Base-by-base conservation (phyloP, 2,329 filamentous ascomycete genomes). In the Raffaelea ambrosiae region DNA sequence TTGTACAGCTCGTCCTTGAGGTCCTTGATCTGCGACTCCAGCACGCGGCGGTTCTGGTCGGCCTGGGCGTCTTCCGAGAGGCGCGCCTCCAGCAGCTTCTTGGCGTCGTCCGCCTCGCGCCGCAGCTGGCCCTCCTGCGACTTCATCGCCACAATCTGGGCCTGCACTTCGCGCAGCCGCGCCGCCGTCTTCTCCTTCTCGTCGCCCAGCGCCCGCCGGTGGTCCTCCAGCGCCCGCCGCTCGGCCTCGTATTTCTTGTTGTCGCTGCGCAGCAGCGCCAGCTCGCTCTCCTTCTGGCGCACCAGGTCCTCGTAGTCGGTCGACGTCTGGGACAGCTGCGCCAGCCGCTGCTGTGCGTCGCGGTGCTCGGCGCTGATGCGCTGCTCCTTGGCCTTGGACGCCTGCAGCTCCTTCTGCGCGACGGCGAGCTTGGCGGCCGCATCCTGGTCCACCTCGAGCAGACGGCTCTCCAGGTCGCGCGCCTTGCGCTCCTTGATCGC, bases 281-380 rank as follows among this genome's bases (percentile, higher is more conserved):
- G 72, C 61, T 98, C 94, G 63, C 90, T 95, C 61, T 98, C 93
- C 63, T 97, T 98, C 50, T 86, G 84, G 21, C 89, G 79, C 21
- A 98, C 85, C 40, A 97, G 77, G 58, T 97, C 91, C 65, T 98
- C 93, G 55, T 95, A 97, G 60, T 90, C 88, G 0, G 89, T 94
- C 1, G 91, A 95, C 0, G 91, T 96, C 43, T 88, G 83, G 0
- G 93, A 93, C 18, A 98, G 72, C 55, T 95, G 83, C 0, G 86
- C 78, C 46, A 98, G 81, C 58, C 96, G 89, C 57, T 89, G 80
- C 47, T 94, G 84, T 42, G 95, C 79, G 40, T 86, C 81, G 13
- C 81, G 78, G 56, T 95, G 94, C 60, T 98, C 91, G 5, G 84
- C 81, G 2, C 81, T 64, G 1, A 96, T 75, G 19, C 88, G 83